phyloP scores from a whole-genome alignment of 1,139 yeast species.

The Taphrina sp. region DNA sequence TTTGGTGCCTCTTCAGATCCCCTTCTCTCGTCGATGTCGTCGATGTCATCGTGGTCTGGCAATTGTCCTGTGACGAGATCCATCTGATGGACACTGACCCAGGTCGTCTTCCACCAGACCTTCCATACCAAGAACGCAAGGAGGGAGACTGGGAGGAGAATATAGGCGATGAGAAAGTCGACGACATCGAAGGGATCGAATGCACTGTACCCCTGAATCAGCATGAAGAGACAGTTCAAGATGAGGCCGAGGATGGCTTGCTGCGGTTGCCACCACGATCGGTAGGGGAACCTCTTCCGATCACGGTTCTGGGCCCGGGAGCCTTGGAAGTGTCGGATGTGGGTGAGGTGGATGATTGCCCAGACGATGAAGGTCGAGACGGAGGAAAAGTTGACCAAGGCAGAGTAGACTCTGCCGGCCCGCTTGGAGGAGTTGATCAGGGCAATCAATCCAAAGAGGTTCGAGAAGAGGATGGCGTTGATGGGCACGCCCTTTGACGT shows the following conservation, averaged over 20 bases:
- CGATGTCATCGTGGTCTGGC: background rate
- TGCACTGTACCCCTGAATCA: constrained; percentile 69
- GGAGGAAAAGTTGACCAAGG: constrained; percentile 74
- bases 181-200: constrained; percentile 66
- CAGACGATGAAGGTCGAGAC: constrained; percentile 57
- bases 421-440: constrained; percentile 56
- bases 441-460: constrained; percentile 63
- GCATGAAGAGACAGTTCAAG: constrained; percentile 55
- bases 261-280: constrained; percentile 75
- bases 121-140: constrained; percentile 50
- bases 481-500: constrained; percentile 68
- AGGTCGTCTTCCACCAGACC: constrained; percentile 48
- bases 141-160: constrained; percentile 59
- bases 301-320: constrained; percentile 41
- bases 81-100: constrained; percentile 49
- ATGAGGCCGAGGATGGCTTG: constrained; percentile 65
- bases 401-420: constrained; percentile 63
- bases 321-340: constrained; percentile 61
- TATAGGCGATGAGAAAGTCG: constrained; percentile 63
- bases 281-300: constrained; percentile 46
- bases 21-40: no score
- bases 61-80: constrained; percentile 49
- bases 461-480: constrained; percentile 57
- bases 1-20: no score
- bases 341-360: constrained; percentile 78